These are phyloP conservation scores for Auricularia cornea DNA, from an alignment of 768 basidiomycete genomes.

Conservation along the genomic window DNA sequence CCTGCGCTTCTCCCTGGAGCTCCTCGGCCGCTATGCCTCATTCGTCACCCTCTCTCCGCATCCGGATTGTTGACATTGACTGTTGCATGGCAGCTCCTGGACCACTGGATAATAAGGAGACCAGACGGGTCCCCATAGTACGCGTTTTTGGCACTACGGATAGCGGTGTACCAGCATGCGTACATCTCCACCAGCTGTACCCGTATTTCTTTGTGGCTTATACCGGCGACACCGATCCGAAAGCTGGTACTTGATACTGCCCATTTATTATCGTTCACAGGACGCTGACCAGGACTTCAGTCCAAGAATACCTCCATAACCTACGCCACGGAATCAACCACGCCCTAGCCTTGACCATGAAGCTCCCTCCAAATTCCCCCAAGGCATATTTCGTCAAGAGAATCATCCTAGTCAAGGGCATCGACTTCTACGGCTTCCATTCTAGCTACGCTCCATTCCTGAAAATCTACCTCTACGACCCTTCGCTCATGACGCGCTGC, in stretches of 20 bases:
- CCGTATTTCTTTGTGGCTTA: conserved; percentile 93
- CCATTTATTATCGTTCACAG: neutral
- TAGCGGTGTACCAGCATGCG: conserved; percentile 65
- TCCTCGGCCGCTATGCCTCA: too few species aligned
- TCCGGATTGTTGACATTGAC: too few species aligned
- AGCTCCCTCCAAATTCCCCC: conserved; percentile 54
- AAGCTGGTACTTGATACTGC: conserved; percentile 41
- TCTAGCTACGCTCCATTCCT: conserved; percentile 78
- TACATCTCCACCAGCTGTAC: conserved; percentile 88
- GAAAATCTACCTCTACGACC: conserved; percentile 73
- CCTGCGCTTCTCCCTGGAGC: too few species aligned
- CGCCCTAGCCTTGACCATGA: conserved; percentile 75
- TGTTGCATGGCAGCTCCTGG: conserved; percentile 21
- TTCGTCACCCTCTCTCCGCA: too few species aligned
- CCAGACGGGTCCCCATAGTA: conserved; percentile 67
- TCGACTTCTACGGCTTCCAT: conserved; percentile 94
- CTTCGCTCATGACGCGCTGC: conserved; percentile 56
- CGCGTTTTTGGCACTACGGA: conserved; percentile 83
- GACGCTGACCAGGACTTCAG: conserved; percentile 31
- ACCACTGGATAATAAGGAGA: conserved; percentile 48
- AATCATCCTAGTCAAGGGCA: conserved; percentile 83
- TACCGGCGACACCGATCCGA: conserved; percentile 51
- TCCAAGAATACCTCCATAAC: conserved; percentile 60
- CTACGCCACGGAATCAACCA: conserved; percentile 73
- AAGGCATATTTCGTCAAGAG: conserved; percentile 61